Conservation (phyloP, 2,329 filamentous ascomycete species). For the Colletotrichum sp. region DNA sequence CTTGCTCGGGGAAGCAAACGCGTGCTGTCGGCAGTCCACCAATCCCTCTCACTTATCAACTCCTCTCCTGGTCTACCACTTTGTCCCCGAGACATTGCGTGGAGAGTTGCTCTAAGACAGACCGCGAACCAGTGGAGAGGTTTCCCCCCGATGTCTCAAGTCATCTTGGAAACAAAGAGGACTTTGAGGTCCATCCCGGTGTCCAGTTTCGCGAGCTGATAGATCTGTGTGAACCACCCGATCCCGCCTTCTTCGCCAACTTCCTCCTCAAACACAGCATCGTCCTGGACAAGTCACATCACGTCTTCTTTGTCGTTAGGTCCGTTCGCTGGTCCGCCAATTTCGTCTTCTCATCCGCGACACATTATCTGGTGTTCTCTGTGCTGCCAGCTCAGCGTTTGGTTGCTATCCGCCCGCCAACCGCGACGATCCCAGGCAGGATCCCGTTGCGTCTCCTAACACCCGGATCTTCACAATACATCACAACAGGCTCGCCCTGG, state of each 20-base stretch:
- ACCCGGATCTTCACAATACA: neutral
- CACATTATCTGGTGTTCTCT: neutral
- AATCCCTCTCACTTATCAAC: conserved; percentile 1
- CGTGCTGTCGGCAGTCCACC: neutral
- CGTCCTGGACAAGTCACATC: conserved; percentile 11
- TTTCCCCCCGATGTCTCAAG: conserved; percentile 35
- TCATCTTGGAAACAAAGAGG: conserved; percentile 34
- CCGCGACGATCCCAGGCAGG: neutral
- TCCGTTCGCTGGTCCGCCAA: neutral
- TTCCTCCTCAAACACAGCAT: conserved; percentile 1
- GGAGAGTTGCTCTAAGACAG: conserved; percentile 21
- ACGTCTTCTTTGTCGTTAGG: conserved; percentile 4
- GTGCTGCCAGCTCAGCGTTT: conserved; percentile 2
- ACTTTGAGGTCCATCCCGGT: conserved; percentile 27
- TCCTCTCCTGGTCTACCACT: neutral
- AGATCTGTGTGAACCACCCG: conserved; percentile 25
- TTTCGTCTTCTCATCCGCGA: conserved; percentile 8
- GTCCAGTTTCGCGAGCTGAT: conserved; percentile 23
- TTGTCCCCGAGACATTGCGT: conserved; percentile 20
- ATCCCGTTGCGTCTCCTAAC: conserved; percentile 2
- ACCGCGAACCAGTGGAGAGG: conserved; percentile 28
- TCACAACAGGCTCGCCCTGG: neutral
- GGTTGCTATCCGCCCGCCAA: neutral
- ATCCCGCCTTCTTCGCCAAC: conserved; percentile 22
- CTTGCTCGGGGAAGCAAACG: conserved; percentile 7